Evolutionary conservation across 2,329 filamentous ascomycete species (phyloP), one percentile per base, ranked within the genome.

Genomic region (Emericellopsis cladophorae): DNA sequence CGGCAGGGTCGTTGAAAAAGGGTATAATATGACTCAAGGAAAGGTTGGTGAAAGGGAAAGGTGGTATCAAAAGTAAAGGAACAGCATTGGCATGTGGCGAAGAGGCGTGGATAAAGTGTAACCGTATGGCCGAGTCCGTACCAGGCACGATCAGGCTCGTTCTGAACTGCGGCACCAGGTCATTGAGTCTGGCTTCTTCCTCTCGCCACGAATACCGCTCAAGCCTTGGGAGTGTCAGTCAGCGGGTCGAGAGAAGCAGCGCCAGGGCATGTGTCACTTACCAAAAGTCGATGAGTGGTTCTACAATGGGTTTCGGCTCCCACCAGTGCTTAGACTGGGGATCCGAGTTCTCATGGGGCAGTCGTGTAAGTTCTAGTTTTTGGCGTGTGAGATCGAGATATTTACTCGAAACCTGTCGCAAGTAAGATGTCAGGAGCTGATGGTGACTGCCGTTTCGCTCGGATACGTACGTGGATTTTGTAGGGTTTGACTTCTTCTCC

Each of bases 201-300:
- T 66, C 60, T 38, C 74, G 68, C 78, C 79, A 84, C 44, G 72
- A 72, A 55, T 81, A 83, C 36, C 71, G 63, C 45, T 83, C 79
- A 26, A 81, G 66, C 79, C 78, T 81, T 47, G 21, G 31, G 26
- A 29, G 26, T 12, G 8, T 12, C 12, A 29, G 9, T 29, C 9
- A 29, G 26, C 42, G 38, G 21, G 36, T 16, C 2, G 37, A 23
- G 18, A 15, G 15, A 31, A 34, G 23, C 26, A 11, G 15, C 23
- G 15, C 16, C 7, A 18, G 4, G 15, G 21, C 18, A 22, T 37
- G 14, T 37, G 24, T 22, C 16, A 56, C 66, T 56, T 49, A 75
- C 74, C 79, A 82, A 50, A 68, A 80, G 54, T 83, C 79, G 43
- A 84, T 65, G 46, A 84, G 57, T 16, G 75, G 70, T 55, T 84